phyloP scores from a whole-genome alignment of 2,329 filamentous ascomycete genomes.

The Fusarium sp. region DNA sequence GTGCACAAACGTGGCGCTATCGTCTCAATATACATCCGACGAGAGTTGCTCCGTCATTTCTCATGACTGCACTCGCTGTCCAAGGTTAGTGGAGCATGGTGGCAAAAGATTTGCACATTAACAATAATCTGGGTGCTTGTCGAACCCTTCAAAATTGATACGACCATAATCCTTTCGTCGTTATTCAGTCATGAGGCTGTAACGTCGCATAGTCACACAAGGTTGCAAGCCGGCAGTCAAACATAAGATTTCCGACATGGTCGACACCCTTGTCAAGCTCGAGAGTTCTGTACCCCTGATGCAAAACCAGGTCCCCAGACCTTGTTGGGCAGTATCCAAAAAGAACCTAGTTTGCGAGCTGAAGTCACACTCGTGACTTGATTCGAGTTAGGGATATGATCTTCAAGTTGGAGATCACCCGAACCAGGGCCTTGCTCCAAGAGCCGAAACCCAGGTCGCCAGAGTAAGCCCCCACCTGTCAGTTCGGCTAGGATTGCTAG shows the following conservation, averaged over 20 bases:
- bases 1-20: background rate
- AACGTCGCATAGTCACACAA: background rate
- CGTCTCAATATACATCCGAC: background rate
- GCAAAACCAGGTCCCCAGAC: background rate
- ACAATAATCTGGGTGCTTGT: slow-evolving; percentile 2
- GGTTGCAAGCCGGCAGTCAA: slow-evolving; percentile 18
- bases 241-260: slow-evolving; percentile 20
- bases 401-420: slow-evolving; percentile 28
- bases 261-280: slow-evolving; percentile 5
- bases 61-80: too few species aligned
- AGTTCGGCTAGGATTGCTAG: slow-evolving; percentile 42
- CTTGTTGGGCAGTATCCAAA: slow-evolving; percentile 12
- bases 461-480: slow-evolving; percentile 33
- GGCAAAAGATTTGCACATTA: background rate
- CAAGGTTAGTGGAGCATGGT: background rate
- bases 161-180: background rate
- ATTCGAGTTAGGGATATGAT: slow-evolving; percentile 14
- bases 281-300: slow-evolving; percentile 9
- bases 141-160: background rate
- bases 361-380: slow-evolving; percentile 12
- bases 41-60: background rate
- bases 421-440: slow-evolving; percentile 16
- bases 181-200: slow-evolving; percentile 6
- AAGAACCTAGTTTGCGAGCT: slow-evolving; percentile 32
- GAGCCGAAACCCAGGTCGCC: slow-evolving; percentile 17